Percentiles rank a stretch among this genome's conserved stretches.
Evolutionary conservation across 805 yeast species (phyloP).

Genomic region (Huiozyma sinensis): DNA sequence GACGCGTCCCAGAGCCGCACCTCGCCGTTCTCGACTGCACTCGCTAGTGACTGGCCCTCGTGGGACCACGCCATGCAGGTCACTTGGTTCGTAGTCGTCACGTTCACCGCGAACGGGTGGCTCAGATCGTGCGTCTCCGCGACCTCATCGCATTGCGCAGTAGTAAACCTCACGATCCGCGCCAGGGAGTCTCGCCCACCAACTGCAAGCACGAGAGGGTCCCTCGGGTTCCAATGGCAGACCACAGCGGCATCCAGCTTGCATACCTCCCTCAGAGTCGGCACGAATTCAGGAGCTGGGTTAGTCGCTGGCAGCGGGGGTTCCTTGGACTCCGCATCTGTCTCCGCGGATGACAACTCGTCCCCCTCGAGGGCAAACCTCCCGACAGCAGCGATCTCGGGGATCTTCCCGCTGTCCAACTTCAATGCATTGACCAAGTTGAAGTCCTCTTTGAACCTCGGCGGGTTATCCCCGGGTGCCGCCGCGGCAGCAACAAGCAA

Average conservation of each 20-base stretch:
- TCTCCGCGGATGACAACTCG: background rate
- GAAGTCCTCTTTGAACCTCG: constrained; percentile 27
- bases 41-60: constrained; percentile 48
- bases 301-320: background rate
- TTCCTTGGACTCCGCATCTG: constrained; percentile 1
- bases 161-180: constrained; percentile 31
- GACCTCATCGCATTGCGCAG: constrained; percentile 7
- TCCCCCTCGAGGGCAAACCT: constrained; percentile 26
- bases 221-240: constrained; percentile 47
- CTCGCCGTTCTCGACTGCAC: constrained; percentile 63
- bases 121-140: constrained; percentile 13
- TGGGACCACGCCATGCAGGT: constrained; percentile 52
- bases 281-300: background rate
- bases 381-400: constrained; percentile 22
- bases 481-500: constrained; percentile 29
- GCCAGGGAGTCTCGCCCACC: constrained; percentile 43
- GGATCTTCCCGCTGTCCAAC: constrained; percentile 29
- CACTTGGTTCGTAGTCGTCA: constrained; percentile 18
- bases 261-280: constrained; percentile 28
- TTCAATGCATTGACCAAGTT: constrained; percentile 47
- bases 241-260: constrained; percentile 33
- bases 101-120: constrained; percentile 28
- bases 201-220: constrained; percentile 38
- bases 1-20: constrained; percentile 60
- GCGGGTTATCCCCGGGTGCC: constrained; percentile 20